These are phyloP conservation scores for Allantophomopsis cytisporea DNA, from an alignment of 2,329 filamentous ascomycete species.

Conservation along the genomic window DNA sequence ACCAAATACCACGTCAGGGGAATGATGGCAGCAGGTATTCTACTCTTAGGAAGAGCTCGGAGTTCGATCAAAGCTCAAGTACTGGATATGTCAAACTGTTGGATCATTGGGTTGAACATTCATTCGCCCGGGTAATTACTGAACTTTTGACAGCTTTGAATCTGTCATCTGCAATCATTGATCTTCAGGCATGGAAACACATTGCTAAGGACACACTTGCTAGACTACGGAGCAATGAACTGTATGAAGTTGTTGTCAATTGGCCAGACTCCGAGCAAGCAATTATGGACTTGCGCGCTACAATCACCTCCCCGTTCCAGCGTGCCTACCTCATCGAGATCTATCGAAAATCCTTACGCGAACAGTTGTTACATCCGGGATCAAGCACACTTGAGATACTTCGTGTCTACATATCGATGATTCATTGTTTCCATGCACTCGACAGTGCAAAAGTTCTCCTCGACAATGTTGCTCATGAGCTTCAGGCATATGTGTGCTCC, in stretches of 20 bases:
- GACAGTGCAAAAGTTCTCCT: constrained; percentile 69
- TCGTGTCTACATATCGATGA: constrained; percentile 67
- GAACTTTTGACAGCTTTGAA: too few species aligned
- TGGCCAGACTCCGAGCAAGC: constrained; percentile 63
- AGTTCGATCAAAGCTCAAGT: too few species aligned
- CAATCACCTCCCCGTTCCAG: constrained; percentile 53
- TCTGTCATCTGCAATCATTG: too few species aligned
- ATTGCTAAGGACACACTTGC: constrained; percentile 57
- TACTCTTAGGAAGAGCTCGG: too few species aligned
- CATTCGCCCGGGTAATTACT: too few species aligned
- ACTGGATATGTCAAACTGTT: too few species aligned
- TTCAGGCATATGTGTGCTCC: constrained; percentile 65
- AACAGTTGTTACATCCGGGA: constrained; percentile 59
- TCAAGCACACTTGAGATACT: constrained; percentile 65
- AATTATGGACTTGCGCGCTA: constrained; percentile 59
- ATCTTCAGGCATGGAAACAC: constrained; percentile 45
- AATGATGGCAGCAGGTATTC: too few species aligned
- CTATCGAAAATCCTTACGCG: constrained; percentile 53
- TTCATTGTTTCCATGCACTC: constrained; percentile 60
- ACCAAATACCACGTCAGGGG: too few species aligned
- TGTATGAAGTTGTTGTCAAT: constrained; percentile 67
- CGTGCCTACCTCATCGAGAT: constrained; percentile 56
- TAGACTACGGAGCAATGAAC: constrained; percentile 51
- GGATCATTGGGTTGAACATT: too few species aligned
- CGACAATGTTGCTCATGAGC: constrained; percentile 57